Percentiles rank a stretch among this genome's conserved stretches.
These are phyloP conservation scores for Thuidium tamariscinum DNA, from an alignment of 225 moss, liverwort and hornwort genomes.

Conservation along the genomic window DNA sequence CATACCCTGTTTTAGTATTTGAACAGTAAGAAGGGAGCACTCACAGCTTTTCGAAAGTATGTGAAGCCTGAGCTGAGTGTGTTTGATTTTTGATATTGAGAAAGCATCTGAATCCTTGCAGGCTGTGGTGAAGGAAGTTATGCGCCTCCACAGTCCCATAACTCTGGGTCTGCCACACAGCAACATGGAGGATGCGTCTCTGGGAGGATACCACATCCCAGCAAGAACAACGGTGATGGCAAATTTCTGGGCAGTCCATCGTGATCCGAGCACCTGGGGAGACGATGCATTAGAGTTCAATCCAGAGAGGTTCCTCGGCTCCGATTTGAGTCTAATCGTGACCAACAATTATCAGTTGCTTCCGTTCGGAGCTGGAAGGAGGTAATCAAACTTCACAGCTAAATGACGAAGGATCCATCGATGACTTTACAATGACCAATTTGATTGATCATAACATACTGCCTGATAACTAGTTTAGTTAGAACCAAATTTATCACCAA, in stretches of 20 bases:
- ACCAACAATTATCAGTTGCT: neutral
- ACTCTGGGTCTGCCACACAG: constrained; percentile 34
- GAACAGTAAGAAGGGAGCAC: neutral
- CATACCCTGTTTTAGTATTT: neutral
- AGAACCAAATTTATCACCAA: neutral
- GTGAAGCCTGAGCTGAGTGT: neutral
- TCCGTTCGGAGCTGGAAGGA: constrained; percentile 18
- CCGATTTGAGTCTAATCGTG: neutral
- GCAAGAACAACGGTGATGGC: constrained; percentile 26
- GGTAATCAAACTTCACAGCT: neutral
- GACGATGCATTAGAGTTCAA: constrained; percentile 26
- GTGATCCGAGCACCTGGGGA: constrained; percentile 39
- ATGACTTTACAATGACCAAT: neutral
- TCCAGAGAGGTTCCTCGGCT: constrained; percentile 16
- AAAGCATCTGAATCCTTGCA: neutral
- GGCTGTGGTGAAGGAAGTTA: constrained; percentile 42
- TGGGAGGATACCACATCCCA: constrained; percentile 36
- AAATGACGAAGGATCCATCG: neutral
- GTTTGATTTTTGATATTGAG: neutral
- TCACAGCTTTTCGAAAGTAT: neutral
- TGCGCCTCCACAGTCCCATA: constrained; percentile 35
- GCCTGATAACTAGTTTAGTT: neutral
- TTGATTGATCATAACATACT: neutral
- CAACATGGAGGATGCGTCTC: constrained; percentile 10
- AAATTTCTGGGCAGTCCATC: constrained; percentile 38